phyloP scores from a whole-genome alignment of 1,139 yeast genomes.

The Hanseniaspora gamundiae region DNA sequence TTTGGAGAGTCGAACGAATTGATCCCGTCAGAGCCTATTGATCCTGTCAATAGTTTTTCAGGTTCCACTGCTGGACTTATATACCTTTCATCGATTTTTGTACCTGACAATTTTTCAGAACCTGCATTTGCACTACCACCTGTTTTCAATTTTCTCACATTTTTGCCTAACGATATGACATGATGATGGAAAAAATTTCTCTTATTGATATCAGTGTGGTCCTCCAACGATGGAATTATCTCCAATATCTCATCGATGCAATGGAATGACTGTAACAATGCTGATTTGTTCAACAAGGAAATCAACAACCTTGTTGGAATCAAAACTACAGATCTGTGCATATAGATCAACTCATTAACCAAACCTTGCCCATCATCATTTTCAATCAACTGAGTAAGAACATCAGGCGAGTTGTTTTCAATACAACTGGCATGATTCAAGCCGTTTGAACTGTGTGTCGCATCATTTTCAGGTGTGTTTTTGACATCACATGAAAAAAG shows the following conservation, averaged over 20 bases:
- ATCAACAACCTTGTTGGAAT: constrained; percentile 25
- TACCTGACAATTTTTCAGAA: not conserved
- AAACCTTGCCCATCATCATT: constrained; percentile 36
- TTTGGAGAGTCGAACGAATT: constrained; percentile 41
- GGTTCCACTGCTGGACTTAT: constrained; percentile 40
- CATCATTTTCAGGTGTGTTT: not conserved
- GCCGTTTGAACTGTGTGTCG: not conserved
- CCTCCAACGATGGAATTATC: constrained; percentile 38
- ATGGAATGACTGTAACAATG: constrained; percentile 36
- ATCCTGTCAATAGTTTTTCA: constrained; percentile 30
- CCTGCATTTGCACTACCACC: not conserved
- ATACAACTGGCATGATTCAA: not conserved
- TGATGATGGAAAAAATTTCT: constrained; percentile 79
- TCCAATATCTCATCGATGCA: constrained; percentile 48
- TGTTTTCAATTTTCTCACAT: not conserved
- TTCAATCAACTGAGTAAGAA: constrained; percentile 27
- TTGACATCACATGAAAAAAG: not conserved
- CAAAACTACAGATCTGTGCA: constrained; percentile 28
- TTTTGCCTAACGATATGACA: constrained; percentile 63
- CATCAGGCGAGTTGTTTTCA: constrained; percentile 14
- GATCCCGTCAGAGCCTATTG: constrained; percentile 58
- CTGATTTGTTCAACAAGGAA: constrained; percentile 51
- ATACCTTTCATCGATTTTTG: constrained; percentile 11
- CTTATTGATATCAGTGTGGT: constrained; percentile 64
- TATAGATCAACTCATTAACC: constrained; percentile 29